phyloP scores from a whole-genome alignment of 2,329 filamentous ascomycete genomes.

The Paramyrothecium roridum region DNA sequence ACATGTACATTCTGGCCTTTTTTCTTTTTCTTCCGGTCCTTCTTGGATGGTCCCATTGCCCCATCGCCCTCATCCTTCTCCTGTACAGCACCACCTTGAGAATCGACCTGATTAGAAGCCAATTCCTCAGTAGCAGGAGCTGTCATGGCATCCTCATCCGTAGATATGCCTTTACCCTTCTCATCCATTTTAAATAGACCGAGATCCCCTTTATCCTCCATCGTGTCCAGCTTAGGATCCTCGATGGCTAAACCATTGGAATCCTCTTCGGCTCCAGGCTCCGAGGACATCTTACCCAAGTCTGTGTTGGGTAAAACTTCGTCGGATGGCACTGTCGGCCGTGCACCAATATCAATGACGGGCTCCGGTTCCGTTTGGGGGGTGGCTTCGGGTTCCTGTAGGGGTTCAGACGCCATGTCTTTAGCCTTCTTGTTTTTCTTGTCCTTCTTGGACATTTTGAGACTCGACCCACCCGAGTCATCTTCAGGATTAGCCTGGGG shows the following conservation, averaged over 20 bases:
- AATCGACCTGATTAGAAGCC: slow-evolving; percentile 11
- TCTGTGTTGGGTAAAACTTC: background rate
- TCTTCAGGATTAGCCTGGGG: slow-evolving; percentile 22
- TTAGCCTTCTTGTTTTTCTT: slow-evolving; percentile 31
- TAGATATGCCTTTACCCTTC: slow-evolving; percentile 11
- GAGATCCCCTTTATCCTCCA: slow-evolving; percentile 11
- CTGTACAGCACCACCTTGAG: slow-evolving; percentile 5
- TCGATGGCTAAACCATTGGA: background rate
- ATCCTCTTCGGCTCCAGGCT: background rate
- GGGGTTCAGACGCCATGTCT: slow-evolving; percentile 21
- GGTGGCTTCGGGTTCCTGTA: slow-evolving; percentile 22
- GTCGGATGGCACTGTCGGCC: background rate
- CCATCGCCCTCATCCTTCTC: slow-evolving; percentile 6
- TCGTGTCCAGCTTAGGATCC: background rate
- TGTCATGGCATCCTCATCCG: background rate
- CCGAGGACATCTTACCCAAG: background rate
- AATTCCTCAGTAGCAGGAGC: background rate
- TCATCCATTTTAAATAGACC: slow-evolving; percentile 12
- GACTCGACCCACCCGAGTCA: slow-evolving; percentile 23
- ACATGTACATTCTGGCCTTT: slow-evolving; percentile 9
- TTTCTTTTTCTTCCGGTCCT: slow-evolving; percentile 28
- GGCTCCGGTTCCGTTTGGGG: slow-evolving; percentile 13
- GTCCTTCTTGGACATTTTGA: slow-evolving; percentile 24
- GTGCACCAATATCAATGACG: slow-evolving; percentile 19
- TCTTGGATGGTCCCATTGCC: slow-evolving; percentile 11